Conservation (phyloP, 1,284 basidiomycete genomes). For the Volvariella volvacea region DNA sequence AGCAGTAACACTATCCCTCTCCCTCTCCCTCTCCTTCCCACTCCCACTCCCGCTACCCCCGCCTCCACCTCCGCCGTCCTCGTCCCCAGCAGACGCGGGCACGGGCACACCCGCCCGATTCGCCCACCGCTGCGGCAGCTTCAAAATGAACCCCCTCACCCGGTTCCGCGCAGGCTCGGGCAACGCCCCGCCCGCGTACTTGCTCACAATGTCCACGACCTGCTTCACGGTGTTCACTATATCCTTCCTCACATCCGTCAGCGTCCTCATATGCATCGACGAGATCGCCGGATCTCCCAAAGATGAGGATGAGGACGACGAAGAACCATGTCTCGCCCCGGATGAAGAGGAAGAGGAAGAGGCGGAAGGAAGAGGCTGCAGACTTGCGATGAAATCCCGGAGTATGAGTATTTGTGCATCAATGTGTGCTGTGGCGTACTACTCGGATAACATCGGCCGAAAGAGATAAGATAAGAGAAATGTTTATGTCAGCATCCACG, state of each 20-base stretch:
- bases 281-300: constrained; percentile 18
- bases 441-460: constrained; percentile 4
- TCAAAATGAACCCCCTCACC: constrained; percentile 78
- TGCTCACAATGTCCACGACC: constrained; percentile 83
- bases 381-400: constrained; percentile 71
- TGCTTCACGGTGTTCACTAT: constrained; percentile 83
- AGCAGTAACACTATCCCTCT: constrained; percentile 19
- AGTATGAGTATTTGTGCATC: constrained; percentile 83
- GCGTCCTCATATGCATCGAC: constrained; percentile 49
- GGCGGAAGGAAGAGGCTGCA: constrained; percentile 42
- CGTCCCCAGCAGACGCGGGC: constrained; percentile 12
- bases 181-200: constrained; percentile 80
- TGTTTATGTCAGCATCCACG: not conserved
- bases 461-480: constrained; percentile 4
- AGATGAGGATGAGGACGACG: constrained; percentile 11
- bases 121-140: constrained; percentile 79
- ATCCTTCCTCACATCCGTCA: constrained; percentile 72
- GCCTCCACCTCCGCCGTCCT: constrained; percentile 12
- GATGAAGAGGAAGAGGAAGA: constrained; percentile 12
- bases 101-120: constrained; percentile 21
- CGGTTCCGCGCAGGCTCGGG: constrained; percentile 77
- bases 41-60: constrained; percentile 1
- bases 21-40: constrained; percentile 6
- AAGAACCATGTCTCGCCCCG: constrained; percentile 6
- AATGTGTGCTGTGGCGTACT: constrained; percentile 86